Evolutionary conservation across 768 basidiomycete species (phyloP), one percentile per base, ranked within the genome.

Genomic region (Strobilomyces confusus): DNA sequence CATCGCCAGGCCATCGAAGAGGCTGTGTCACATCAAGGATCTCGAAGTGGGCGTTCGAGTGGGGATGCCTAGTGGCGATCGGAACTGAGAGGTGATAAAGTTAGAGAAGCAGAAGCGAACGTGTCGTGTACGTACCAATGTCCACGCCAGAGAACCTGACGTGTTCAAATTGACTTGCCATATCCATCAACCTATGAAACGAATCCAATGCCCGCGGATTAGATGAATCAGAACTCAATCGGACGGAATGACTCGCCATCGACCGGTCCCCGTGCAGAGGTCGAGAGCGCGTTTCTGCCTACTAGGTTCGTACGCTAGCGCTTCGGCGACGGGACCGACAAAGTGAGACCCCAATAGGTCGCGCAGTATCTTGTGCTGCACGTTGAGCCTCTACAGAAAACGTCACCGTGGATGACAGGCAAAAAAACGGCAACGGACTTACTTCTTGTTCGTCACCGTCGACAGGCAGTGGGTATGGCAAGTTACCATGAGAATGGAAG

Each of bases 221-320:
- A 63, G 44, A 43, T 58, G 41, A 30, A 56, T 58, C 48, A 57
- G 48, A 52, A 51, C 44, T 54, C 57, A 56, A 63, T 51, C 49
- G 42, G 47, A 57, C 49, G 47, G 25, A 44, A 55, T 58, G 48
- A 71, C 79, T 50, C 56, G 87, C 89, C 89, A 92, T 70, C 64
- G 70, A 6, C 89, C 89, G 17, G 78, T 86, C 17, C 89, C 89
- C 8, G 84, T 87, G 57, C 89, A 84, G n/a, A 90, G 62, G 68
- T 92, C 89, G 44, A 92, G 74, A 41, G 77, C 86, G 54, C 77
- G 75, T 67, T 73, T 79, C 45, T 71, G 74, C 51, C 74, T 74
- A 40, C 66, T 72, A 6, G 69, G 63, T 38, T 70, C 66, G 25
- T 62, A 60, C 40, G 72, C 72, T 44, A 91, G 73, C 29, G 80